Evolutionary conservation across 768 basidiomycete species (phyloP), one percentile per base, ranked within the genome.

Genomic region (Kwoniella shandongensis): DNA sequence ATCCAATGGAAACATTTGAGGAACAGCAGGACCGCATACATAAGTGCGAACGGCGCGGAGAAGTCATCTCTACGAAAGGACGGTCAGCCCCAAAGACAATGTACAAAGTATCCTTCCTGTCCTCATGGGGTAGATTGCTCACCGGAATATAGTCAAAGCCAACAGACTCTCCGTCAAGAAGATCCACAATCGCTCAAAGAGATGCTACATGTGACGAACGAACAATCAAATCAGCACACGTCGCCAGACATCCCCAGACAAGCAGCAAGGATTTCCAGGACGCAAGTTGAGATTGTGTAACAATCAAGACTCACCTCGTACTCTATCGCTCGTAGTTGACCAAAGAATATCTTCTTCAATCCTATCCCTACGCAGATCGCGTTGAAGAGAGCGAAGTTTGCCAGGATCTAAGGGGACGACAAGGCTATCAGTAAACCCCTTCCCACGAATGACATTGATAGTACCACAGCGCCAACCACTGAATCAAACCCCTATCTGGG

Each of bases 1-100:
- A 99, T 83, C 96, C 96, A 99, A 74, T 99, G 96, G 78, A 98
- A 98, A 44, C 91, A 92, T 74, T 97, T 98, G 65, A 96, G 83
- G 64, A 96, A 94, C 15, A 97, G 83, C 11, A 99, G 79, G 69
- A 91, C 85, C n/a, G 88, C 87, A 73, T 98, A 98, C 87, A 94
- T 91, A 65, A 92, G 79, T 42, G 87, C 87, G 73, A 98, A 97
- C 0, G 67, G 63, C 1, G 65, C 54, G 20, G 72, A 71, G 50
- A 78, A 74, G 57, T 76, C 74, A 30, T 76, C 74, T 39, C 75
- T 76, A 44, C 0, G 38, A 23, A 13, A 17, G 39, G 1, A 52
- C 26, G 17, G 17, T 51, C 39, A 57, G 40, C 42, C 11, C 20
- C 35, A 38, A 17, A 4, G 13, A 15, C 25, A 30, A 11, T 29